These are phyloP conservation scores for Nicotiana knightiana DNA, from an alignment of 257 asterid species.

Conservation along the genomic window DNA sequence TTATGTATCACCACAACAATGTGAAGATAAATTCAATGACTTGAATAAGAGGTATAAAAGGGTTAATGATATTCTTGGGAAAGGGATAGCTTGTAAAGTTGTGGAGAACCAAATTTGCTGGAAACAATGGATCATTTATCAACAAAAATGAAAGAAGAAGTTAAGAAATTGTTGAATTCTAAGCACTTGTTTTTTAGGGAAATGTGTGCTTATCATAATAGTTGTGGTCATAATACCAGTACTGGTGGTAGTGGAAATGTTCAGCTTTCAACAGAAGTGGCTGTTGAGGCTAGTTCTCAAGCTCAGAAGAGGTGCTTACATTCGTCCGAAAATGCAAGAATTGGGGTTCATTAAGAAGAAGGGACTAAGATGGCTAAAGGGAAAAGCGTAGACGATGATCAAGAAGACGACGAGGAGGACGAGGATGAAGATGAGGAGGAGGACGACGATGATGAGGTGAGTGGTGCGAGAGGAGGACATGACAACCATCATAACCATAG, in stretches of 20 bases:
- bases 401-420: background rate
- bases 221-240: constrained; percentile 51
- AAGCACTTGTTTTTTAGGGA: constrained; percentile 87
- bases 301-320: constrained; percentile 39
- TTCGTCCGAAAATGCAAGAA: constrained; percentile 17
- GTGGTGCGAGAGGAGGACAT: constrained; percentile 17
- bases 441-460: constrained; percentile 25
- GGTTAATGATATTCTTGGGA: constrained; percentile 88
- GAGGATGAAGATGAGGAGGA: constrained; percentile 28
- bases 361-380: constrained; percentile 22
- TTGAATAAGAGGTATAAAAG: constrained; percentile 84
- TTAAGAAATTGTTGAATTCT: constrained; percentile 67
- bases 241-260: constrained; percentile 12
- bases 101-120: constrained; percentile 81
- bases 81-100: constrained; percentile 69
- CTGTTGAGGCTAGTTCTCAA: constrained; percentile 20
- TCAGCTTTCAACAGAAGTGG: constrained; percentile 23
- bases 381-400: constrained; percentile 17
- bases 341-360: constrained; percentile 17
- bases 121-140: constrained; percentile 72
- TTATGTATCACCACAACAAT: constrained; percentile 91
- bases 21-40: constrained; percentile 92
- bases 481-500: constrained; percentile 2
- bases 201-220: constrained; percentile 94
- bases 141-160: constrained; percentile 70